phyloP scores from a whole-genome alignment of 805 yeast genomes.

The Wickerhamia fluorescens region DNA sequence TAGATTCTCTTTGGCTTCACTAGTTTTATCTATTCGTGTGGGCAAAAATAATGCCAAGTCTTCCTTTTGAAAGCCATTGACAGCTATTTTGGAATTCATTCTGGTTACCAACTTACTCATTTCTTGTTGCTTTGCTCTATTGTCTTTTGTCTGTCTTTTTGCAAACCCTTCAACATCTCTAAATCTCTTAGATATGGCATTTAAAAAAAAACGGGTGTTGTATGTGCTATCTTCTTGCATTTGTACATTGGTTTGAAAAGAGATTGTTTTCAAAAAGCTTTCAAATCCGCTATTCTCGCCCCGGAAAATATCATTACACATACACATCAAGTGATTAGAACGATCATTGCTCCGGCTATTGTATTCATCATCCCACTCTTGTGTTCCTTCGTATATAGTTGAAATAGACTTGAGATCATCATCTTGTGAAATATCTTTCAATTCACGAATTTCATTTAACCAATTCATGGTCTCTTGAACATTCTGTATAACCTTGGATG shows the following conservation, averaged over 20 bases:
- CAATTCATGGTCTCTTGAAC: constrained; percentile 39
- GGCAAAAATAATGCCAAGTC: constrained; percentile 85
- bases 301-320: constrained; percentile 12
- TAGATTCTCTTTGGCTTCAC: constrained; percentile 11
- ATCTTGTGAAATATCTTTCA: not conserved
- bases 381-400: not conserved
- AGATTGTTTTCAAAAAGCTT: constrained; percentile 13
- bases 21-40: constrained; percentile 44
- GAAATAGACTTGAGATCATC: not conserved
- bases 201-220: constrained; percentile 24
- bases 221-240: constrained; percentile 13
- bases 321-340: constrained; percentile 5
- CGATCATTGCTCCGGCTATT: constrained; percentile 6
- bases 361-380: not conserved
- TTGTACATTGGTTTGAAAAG: constrained; percentile 23
- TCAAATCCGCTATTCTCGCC: constrained; percentile 6
- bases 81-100: constrained; percentile 49
- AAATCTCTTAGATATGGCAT: constrained; percentile 62
- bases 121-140: constrained; percentile 44
- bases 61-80: constrained; percentile 58
- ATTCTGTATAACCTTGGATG: constrained; percentile 36
- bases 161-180: constrained; percentile 86
- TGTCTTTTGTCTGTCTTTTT: constrained; percentile 73
- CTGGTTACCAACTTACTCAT: constrained; percentile 29
- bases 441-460: constrained; percentile 17